Conservation (phyloP, 23 red algal species). For the Gracilaria gracilis region DNA sequence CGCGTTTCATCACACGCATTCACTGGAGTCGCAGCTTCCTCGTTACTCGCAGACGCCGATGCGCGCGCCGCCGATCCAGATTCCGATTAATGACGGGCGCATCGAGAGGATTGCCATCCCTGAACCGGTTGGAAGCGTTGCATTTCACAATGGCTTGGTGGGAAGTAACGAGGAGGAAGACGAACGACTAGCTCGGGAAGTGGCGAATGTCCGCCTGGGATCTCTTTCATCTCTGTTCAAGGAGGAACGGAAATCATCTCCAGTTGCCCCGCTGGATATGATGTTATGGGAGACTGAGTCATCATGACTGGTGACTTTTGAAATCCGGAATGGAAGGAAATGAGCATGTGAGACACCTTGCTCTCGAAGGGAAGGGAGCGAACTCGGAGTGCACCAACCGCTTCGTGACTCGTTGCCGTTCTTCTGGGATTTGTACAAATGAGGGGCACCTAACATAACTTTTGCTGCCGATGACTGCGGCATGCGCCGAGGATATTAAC, state of each 20-base stretch:
- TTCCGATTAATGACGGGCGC: constrained; percentile 58
- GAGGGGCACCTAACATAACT: constrained; percentile 41
- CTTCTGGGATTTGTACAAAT: constrained; percentile 15
- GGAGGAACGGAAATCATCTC: constrained; percentile 53
- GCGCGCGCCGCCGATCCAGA: constrained; percentile 43
- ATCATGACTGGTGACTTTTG: not conserved
- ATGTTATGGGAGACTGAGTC: constrained; percentile 31
- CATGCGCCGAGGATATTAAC: constrained; percentile 6
- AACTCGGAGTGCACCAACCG: not conserved
- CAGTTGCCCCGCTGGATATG: constrained; percentile 61
- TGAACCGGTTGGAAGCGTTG: not conserved
- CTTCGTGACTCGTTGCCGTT: not conserved
- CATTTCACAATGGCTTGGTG: constrained; percentile 4
- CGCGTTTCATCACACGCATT: constrained; percentile 1
- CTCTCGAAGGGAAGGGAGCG: not conserved
- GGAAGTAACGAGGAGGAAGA: not conserved
- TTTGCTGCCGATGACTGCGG: constrained; percentile 34
- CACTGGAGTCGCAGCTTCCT: constrained; percentile 37
- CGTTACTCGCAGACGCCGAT: constrained; percentile 7
- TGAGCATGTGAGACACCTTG: constrained; percentile 2
- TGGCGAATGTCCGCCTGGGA: not conserved
- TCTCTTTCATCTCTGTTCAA: constrained; percentile 52
- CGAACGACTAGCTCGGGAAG: not conserved
- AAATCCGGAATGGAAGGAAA: not conserved
- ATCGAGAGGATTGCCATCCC: constrained; percentile 60